A percentile compares a stretch with the other conserved stretches of the same genome.
Evolutionary conservation across 2,329 filamentous ascomycete genomes (phyloP).

Genomic region (Ophiostoma sp.): DNA sequence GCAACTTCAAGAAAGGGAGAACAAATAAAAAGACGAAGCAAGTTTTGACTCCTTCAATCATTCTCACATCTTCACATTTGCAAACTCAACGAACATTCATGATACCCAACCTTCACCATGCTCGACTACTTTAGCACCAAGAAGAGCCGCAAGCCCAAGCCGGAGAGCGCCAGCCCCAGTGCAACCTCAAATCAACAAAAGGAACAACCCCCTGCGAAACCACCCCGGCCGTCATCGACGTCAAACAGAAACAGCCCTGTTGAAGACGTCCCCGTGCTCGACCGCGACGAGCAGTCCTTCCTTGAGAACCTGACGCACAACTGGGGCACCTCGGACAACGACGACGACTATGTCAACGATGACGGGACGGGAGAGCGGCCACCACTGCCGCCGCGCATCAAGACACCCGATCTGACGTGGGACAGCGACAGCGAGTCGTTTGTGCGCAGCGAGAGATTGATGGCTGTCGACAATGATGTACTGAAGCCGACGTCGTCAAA

Average conservation of each 20-base stretch:
- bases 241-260: background rate
- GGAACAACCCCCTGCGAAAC: background rate
- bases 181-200: conserved; percentile 23
- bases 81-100: background rate
- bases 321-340: conserved; percentile 26
- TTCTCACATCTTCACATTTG: background rate
- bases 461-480: conserved; percentile 12
- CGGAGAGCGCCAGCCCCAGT: conserved; percentile 34
- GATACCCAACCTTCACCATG: conserved; percentile 45
- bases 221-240: background rate
- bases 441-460: conserved; percentile 27
- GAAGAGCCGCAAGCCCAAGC: conserved; percentile 52
- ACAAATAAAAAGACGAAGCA: background rate
- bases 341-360: conserved; percentile 27
- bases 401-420: conserved; percentile 53
- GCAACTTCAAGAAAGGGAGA: background rate
- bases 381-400: conserved; percentile 56
- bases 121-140: conserved; percentile 64
- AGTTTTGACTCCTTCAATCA: background rate
- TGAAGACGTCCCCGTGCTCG: conserved; percentile 47
- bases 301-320: conserved; percentile 52
- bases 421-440: conserved; percentile 46
- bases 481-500: conserved; percentile 31
- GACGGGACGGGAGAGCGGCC: conserved; percentile 48
- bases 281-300: conserved; percentile 59